Evolutionary conservation across 768 basidiomycete species (phyloP), one percentile per base, ranked within the genome.

Genomic region (Rhodosporidiobolus odoratus): DNA sequence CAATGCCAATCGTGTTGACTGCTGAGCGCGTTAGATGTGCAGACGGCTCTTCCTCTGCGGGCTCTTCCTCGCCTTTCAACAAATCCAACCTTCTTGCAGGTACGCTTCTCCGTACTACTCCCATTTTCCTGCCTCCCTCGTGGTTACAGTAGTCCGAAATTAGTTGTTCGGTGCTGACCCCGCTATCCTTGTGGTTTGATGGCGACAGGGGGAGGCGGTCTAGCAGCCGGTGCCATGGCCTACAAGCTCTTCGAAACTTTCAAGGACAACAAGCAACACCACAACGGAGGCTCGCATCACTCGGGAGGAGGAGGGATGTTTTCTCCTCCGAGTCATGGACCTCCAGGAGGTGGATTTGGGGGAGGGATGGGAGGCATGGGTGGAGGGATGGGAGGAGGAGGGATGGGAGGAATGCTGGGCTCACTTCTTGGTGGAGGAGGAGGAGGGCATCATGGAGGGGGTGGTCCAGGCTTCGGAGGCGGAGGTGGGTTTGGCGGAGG

Each of bases 221-320:
- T 47, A 4, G 45, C 34, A 2, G 60, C 60, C 2, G 60, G 60
- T 12, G 60, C 43, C 9, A 12, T 61, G 16, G 60, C 60, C 23
- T 61, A 61, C 60, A 61, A 61, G 43, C 45, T 61, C 23, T 61
- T 61, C 60, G 60, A 61, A 1, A 15, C 30, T 25, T 15, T 43
- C 43, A 61, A 61, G 43, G 34, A 63, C 35, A 27, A 63, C 32
- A 37, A 53, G 50, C 62, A 63, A 23, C 62, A 63, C 45, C 23
- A 37, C 47, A 9, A 53, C 35, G 60, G 60, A 25, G 30, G 30
- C 3, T 10, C n/a, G 13, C 38, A 41, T 30, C 38, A 45, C 57
- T 4, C 5, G 6, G 57, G 57, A 13, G 60, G 43, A 48, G 52
- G 52, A 12, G 52, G 52, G n/a, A 53, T 53, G 52, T 30, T 53